Percentiles rank a stretch among this genome's conserved stretches.
Conservation (phyloP, 129 eudicot genomes). For the Helianthus tuberosus region DNA sequence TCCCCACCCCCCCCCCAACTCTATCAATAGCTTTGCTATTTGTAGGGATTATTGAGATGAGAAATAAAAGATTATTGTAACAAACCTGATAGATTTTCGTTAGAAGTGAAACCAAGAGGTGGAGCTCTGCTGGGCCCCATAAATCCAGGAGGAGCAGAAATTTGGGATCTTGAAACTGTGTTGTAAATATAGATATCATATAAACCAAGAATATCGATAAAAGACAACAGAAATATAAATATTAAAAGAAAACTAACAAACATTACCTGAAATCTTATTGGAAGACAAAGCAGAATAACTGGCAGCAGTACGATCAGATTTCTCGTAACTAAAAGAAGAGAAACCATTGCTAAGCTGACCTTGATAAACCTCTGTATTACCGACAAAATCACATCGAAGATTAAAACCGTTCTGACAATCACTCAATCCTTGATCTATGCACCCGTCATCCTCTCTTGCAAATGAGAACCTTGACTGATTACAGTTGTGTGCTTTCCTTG, state of each 20-base stretch:
- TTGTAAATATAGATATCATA: background rate
- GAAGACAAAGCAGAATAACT: slow-evolving; percentile 49
- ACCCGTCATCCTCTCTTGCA: slow-evolving; percentile 82
- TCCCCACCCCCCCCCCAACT: no score
- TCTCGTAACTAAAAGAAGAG: slow-evolving; percentile 49
- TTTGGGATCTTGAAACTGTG: slow-evolving; percentile 74
- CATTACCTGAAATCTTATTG: slow-evolving; percentile 59
- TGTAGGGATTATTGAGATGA: background rate
- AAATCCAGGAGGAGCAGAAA: slow-evolving; percentile 98
- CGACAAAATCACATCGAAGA: slow-evolving; percentile 21
- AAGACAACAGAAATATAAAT: background rate
- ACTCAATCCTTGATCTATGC: slow-evolving; percentile 40
- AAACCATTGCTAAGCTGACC: slow-evolving; percentile 58
- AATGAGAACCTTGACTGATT: slow-evolving; percentile 91
- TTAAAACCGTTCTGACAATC: slow-evolving; percentile 33
- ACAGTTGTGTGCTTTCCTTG: slow-evolving; percentile 62
- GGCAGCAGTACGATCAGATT: slow-evolving; percentile 46
- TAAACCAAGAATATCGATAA: background rate
- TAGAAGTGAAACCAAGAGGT: slow-evolving; percentile 89
- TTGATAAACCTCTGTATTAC: slow-evolving; percentile 41
- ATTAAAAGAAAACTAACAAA: background rate
- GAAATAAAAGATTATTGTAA: background rate
- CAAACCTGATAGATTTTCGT: slow-evolving; percentile 63
- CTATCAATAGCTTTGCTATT: no score
- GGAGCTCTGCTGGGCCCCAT: slow-evolving; percentile 80